These are phyloP conservation scores for Zelopaecilomyces penicillatus DNA, from an alignment of 2,329 filamentous ascomycete species.

Conservation along the genomic window DNA sequence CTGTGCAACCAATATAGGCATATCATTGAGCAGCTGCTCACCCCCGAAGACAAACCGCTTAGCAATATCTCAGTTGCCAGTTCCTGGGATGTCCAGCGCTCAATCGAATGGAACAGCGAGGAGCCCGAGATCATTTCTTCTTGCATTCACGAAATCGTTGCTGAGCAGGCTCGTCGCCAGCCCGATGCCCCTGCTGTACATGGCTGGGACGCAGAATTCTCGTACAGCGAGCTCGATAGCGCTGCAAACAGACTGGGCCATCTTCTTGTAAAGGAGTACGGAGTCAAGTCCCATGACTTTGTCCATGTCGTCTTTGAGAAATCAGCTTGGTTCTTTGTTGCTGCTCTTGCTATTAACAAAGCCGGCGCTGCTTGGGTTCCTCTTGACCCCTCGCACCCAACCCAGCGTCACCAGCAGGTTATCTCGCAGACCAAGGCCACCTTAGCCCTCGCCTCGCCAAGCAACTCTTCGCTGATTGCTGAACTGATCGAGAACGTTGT, in stretches of 20 bases:
- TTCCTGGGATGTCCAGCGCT: constrained; percentile 3
- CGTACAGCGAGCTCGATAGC: constrained; percentile 2
- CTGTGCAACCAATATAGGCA: constrained; percentile 10
- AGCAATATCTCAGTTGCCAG: constrained; percentile 1
- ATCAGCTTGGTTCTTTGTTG: constrained; percentile 14
- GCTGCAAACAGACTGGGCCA: constrained; percentile 6
- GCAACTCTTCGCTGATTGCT: constrained; percentile 13
- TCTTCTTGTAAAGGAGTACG: constrained; percentile 4
- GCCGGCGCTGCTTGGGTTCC: constrained; percentile 13
- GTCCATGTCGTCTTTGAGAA: constrained; percentile 23
- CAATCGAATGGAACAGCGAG: constrained; percentile 1
- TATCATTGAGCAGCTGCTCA: constrained; percentile 9
- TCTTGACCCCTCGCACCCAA: constrained; percentile 11
- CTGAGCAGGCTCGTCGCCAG: constrained; percentile 1
- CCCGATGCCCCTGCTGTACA: constrained; percentile 6
- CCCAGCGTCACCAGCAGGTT: constrained; percentile 8
- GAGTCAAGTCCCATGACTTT: constrained; percentile 4
- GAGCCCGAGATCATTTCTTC: constrained; percentile 5
- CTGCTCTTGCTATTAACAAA: constrained; percentile 12
- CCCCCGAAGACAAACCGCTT: constrained; percentile 1
- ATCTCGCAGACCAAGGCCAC: constrained; percentile 8
- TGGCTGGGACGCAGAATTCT: constrained; percentile 10
- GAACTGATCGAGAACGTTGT: constrained; percentile 8
- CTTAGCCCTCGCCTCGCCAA: constrained; percentile 8
- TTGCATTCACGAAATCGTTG: constrained; percentile 8